Evolutionary conservation across 176 grass and related monocot species (phyloP), one percentile per base, ranked within the genome.

Genomic region (Melocanna baccifera): DNA sequence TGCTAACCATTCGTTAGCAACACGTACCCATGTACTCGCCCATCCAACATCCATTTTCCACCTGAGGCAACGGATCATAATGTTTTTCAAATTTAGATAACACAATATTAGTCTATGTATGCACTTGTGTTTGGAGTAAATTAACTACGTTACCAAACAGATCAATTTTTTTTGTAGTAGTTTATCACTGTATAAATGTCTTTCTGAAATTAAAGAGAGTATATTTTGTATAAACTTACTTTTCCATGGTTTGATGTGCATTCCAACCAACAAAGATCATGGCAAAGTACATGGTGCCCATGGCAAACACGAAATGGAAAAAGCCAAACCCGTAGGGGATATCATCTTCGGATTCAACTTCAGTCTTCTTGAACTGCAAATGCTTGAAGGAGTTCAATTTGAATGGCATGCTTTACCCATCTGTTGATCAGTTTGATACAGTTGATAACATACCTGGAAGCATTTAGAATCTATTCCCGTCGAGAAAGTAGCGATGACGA

Each of bases 241-340:
- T 99, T 51, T 91, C 89, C 88, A 99, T 92, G 22, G 69, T 89
- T 52, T 96, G 90, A 23, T 88, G 62, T 3, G 62, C 82, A 67
- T 96, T 94, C 97, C 93, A 99, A n/a, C 97, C 93, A 25, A 99
- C 69, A 71, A 99, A 94, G 77, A 99, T 82, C 97, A 99, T 99
- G 39, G 89, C 97, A 55, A 99, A 96, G 80, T 99, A 99, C 91
- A 99, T 99, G 25, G 93, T 90, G 30, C 97, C 97, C 93, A 96
- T 99, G 68, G 97, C 91, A 81, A 99, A 99, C 22, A 99, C 93
- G 28, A 99, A 91, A 86, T 99, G 97, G 87, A 99, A 99, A 88
- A 99, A 99, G 18, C 93, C 93, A 9, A 93, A 94, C 0, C 97
- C 91, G 74, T 99, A 99, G 4, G 93, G 97, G 45, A 94, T 74